Base-by-base conservation (phyloP, 192 early-diverging fungal genomes). In the Entomortierella chlamydospora region DNA sequence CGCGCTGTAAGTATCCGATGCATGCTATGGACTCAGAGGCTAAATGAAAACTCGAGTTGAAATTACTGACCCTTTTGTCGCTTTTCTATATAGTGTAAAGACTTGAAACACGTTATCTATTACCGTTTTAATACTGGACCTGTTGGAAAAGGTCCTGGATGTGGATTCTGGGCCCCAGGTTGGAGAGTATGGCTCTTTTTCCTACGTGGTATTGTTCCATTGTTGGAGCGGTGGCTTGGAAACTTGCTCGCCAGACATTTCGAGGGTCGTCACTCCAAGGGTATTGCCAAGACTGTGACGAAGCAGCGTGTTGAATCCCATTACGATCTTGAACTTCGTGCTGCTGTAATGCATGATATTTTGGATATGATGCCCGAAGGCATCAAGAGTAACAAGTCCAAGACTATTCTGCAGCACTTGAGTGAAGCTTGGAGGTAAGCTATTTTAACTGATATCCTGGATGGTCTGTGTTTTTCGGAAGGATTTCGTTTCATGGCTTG, bases 171-270 rank as follows among this genome's bases (percentile, higher is more conserved):
- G 98, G 97, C 97, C 12, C 98, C 98, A 22, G 95, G 94, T 39
- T 99, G 98, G 98, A 92, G 98, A 64, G 98, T 99, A 43, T 99
- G 98, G 98, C 88, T 99, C 31, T 99, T 99, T 85, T 99, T 98
- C 87, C 85, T 99, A 90, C 95, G 98, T 58, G 98, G 97, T 59
- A 97, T 98, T 61, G 96, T 98, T 23, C 98, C 98, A 34, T 83
- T 98, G 31, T 86, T 99, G 31, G 98, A 99, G 82, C 91, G 98
- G 41, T 99, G 98, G 98, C 91, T 99, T 45, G 96, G 98, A 56
- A 99, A 99, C 79, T 84, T 99, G 82, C 88, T 99, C 20, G 97
- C 98, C 7, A 95, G 98, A 82, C 98, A 99, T 83, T 99, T 99
- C 72, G 98, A 99, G 81, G 98, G 98, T 63, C 94, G 98, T 73